Percentiles rank a stretch among this genome's conserved stretches.
phyloP scores from a whole-genome alignment of 495 filamentous ascomycete genomes.

The Massariosphaeria phaeospora region DNA sequence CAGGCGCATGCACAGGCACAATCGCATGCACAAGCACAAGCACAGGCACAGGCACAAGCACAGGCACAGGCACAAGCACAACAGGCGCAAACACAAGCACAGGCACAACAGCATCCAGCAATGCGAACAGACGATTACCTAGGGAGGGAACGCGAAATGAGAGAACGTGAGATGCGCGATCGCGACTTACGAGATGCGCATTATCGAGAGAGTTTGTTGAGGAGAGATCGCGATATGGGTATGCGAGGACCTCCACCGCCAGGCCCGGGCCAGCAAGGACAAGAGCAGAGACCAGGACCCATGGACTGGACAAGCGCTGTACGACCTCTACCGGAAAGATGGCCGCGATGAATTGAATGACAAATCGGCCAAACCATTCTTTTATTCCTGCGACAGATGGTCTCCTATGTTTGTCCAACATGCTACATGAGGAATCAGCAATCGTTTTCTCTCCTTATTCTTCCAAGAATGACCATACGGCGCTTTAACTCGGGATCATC shows the following conservation, averaged over 20 bases:
- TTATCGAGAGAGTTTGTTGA: constrained; percentile 9
- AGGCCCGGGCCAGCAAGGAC: constrained; percentile 8
- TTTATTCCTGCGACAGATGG: too few species aligned
- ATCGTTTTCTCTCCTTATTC: too few species aligned
- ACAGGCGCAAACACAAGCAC: constrained; percentile 13
- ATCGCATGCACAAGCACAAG: too few species aligned
- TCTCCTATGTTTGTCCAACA: too few species aligned
- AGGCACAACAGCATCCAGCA: constrained; percentile 8
- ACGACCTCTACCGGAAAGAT: constrained; percentile 4
- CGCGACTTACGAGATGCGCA: constrained; percentile 9
- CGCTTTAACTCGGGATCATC: too few species aligned
- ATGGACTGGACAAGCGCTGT: constrained; percentile 18
- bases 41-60: too few species aligned
- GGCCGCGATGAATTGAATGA: too few species aligned
- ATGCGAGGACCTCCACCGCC: neutral
- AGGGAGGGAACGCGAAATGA: constrained; percentile 4
- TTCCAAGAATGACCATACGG: too few species aligned
- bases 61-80: too few species aligned
- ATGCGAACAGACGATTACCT: constrained; percentile 9
- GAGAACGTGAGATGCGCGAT: constrained; percentile 6
- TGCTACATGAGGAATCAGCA: too few species aligned
- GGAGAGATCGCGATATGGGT: constrained; percentile 5
- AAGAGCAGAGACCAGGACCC: constrained; percentile 17
- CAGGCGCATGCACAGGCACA: neutral
- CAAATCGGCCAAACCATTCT: too few species aligned